phyloP scores from a whole-genome alignment of 306 rosid species.

The Boehmeria nivea region DNA sequence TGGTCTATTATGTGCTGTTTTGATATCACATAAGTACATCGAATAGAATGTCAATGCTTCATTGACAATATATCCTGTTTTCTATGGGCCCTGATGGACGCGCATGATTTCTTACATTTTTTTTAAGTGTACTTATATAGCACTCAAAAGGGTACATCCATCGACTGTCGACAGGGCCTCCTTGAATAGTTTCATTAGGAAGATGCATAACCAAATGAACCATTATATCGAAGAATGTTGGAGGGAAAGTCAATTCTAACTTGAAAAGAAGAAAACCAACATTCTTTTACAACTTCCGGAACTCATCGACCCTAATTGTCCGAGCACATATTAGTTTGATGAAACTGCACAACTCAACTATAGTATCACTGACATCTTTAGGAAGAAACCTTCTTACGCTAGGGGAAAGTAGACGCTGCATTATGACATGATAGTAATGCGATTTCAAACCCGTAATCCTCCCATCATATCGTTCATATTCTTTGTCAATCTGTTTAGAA shows the following conservation, averaged over 20 bases:
- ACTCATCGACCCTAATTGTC: neutral
- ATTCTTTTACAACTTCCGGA: neutral
- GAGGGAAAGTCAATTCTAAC: neutral
- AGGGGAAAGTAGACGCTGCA: neutral
- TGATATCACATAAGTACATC: neutral
- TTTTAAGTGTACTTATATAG: neutral
- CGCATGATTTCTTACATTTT: conserved; percentile 1
- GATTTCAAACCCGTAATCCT: too few relatives aligned
- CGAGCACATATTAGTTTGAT: conserved; percentile 4
- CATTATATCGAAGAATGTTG: neutral
- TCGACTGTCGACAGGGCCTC: neutral
- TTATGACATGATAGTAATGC: too few relatives aligned
- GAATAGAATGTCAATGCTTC: neutral
- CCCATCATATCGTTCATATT: too few relatives aligned
- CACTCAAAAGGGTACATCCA: neutral
- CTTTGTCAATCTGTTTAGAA: too few relatives aligned
- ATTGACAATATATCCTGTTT: neutral
- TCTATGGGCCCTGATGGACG: neutral
- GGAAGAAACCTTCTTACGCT: too few relatives aligned
- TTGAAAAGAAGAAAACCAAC: neutral
- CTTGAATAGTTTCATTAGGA: neutral
- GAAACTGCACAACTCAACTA: neutral
- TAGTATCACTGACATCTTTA: neutral
- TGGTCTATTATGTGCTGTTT: neutral
- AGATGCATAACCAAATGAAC: conserved; percentile 2